Evolutionary conservation across 768 basidiomycete species (phyloP).

Genomic region (Amanita thiersii): DNA sequence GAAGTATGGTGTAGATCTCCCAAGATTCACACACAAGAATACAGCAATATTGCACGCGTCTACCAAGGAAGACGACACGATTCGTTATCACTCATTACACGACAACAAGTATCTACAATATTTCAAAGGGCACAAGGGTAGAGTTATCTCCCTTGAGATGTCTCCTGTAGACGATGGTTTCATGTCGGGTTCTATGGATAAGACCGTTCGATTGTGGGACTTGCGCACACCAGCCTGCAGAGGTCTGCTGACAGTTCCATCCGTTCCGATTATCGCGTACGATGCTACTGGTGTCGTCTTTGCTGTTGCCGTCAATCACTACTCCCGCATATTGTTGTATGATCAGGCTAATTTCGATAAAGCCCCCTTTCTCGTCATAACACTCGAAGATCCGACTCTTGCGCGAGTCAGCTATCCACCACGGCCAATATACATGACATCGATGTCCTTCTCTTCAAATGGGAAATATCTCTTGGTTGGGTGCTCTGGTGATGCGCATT

Average conservation of each 20-base stretch:
- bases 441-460: constrained; percentile 82
- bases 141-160: constrained; percentile 85
- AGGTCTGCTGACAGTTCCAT: constrained; percentile 70
- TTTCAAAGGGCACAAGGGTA: constrained; percentile 88
- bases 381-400: constrained; percentile 75
- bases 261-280: constrained; percentile 75
- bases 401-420: constrained; percentile 76
- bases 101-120: constrained; percentile 96
- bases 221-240: constrained; percentile 71
- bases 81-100: constrained; percentile 91
- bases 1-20: constrained; percentile 94
- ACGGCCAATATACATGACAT: constrained; percentile 85
- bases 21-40: constrained; percentile 90
- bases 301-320: constrained; percentile 78
- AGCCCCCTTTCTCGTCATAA: constrained; percentile 80
- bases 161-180: constrained; percentile 93
- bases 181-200: constrained; percentile 91
- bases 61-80: constrained; percentile 91
- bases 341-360: constrained; percentile 86
- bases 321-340: constrained; percentile 77
- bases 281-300: constrained; percentile 79
- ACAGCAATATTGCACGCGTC: constrained; percentile 83
- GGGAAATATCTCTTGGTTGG: constrained; percentile 88
- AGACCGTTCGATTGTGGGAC: constrained; percentile 95
- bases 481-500: constrained; percentile 89